phyloP scores from a whole-genome alignment of 208 protist species.

The Crithidia sp. region DNA sequence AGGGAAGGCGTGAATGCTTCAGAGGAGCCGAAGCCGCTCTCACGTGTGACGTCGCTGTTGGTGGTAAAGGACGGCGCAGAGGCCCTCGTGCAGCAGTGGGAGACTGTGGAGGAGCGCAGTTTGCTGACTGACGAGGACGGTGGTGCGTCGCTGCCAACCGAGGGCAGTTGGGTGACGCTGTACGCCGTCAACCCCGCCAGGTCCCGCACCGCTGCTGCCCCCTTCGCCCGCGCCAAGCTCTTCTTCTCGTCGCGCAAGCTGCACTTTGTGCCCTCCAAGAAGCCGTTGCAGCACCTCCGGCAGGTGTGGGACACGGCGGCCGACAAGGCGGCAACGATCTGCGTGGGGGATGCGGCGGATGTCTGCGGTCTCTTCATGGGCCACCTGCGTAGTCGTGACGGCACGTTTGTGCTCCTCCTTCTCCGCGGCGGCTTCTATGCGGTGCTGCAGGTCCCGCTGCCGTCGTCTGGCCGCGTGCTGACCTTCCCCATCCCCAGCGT shows the following conservation, averaged over 20 bases:
- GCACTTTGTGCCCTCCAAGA: constrained; percentile 46
- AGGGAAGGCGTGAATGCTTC: neutral
- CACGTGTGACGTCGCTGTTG: constrained; percentile 62
- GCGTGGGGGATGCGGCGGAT: constrained; percentile 50
- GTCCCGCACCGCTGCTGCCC: constrained; percentile 47
- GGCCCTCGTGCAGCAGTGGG: constrained; percentile 79
- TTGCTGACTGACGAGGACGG: constrained; percentile 21
- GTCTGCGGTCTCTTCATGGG: constrained; percentile 64
- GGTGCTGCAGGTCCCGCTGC: constrained; percentile 64
- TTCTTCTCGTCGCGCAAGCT: constrained; percentile 63
- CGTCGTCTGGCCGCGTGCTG: constrained; percentile 44
- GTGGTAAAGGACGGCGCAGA: constrained; percentile 52
- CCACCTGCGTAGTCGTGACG: constrained; percentile 30
- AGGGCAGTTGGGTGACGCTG: constrained; percentile 53
- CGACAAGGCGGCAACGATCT: constrained; percentile 6
- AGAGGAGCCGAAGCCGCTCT: constrained; percentile 23
- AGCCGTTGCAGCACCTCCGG: constrained; percentile 28
- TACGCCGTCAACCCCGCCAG: constrained; percentile 76
- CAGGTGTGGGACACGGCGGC: constrained; percentile 13
- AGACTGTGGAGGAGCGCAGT: constrained; percentile 36
- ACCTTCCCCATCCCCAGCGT: constrained; percentile 37
- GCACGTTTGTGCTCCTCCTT: constrained; percentile 45
- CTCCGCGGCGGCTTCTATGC: constrained; percentile 49
- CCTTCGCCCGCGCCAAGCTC: constrained; percentile 69
- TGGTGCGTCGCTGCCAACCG: constrained; percentile 46